Evolutionary conservation across 2,329 filamentous ascomycete species (phyloP), one percentile per base, ranked within the genome.

Genomic region (Epichloe sp.): DNA sequence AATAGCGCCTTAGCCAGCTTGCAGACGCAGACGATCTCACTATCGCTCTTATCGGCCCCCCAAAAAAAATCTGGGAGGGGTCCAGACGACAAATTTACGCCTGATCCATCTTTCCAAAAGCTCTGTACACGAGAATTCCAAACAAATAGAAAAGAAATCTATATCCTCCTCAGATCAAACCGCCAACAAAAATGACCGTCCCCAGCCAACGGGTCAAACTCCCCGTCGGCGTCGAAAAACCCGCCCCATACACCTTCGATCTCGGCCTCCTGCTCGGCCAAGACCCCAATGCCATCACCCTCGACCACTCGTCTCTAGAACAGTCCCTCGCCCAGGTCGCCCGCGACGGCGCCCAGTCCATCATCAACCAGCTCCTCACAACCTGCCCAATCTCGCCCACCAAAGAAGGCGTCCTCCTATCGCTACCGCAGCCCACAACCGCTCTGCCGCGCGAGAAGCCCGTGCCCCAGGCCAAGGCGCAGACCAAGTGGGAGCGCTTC

Each of bases 401-500:
- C 44, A 61, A 71, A 1, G 76, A 79, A 37, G 78, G 89, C 59
- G 87, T 97, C 2, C 80, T 91, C 47, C 80, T 97, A 50, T 75
- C 79, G 15, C 83, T 98, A 0, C 93, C 93, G 0, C 67, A 77
- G 0, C 74, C 81, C 0, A 72, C 78, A 19, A 94, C 85, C 1
- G 68, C 75, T 0, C 76, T 97, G 4, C 93, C 93, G 23, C 85
- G 93, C 59, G 90, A 96, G 72, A 97, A 98, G 71, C 88, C 88
- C 10, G 75, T 97, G 8, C 93, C 93, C 1, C 77, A 81, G 51
- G 78, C 82, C 58, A 93, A 90, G 72, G 75, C 83, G 52, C 85
- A 85, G 59, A 97, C 91, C 53, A 95, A 89, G 68, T 98, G 93
- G 85, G 85, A 95, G 74, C 81, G 85, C 63, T 98, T 98, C 72